phyloP scores from a whole-genome alignment of 1,139 yeast genomes.

The Sugiyamaella japonica region DNA sequence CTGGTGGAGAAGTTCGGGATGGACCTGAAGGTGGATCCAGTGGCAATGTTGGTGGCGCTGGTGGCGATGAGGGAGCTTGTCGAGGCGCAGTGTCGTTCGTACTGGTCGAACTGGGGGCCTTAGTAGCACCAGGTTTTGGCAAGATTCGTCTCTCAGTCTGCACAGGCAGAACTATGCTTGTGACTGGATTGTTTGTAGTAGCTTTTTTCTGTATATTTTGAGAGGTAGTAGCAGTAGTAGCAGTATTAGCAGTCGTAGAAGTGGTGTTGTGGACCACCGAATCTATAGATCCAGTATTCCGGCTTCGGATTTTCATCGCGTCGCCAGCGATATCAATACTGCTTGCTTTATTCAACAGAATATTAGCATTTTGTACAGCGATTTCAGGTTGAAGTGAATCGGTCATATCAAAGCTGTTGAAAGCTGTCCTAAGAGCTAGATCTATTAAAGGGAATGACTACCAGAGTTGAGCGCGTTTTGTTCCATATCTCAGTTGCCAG shows the following conservation, averaged over 20 bases:
- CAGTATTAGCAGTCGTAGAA: not conserved
- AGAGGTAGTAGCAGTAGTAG: not conserved
- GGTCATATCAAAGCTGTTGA: constrained; percentile 14
- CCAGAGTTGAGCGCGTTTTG: too few species aligned
- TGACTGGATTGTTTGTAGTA: not conserved
- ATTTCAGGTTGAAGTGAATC: constrained; percentile 8
- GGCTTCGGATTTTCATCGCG: not conserved
- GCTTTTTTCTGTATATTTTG: too few species aligned
- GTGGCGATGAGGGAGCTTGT: not conserved
- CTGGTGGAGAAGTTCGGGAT: not conserved
- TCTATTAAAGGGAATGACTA: too few species aligned
- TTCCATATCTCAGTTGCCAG: too few species aligned
- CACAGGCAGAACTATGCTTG: not conserved
- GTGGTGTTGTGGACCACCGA: not conserved
- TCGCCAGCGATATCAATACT: not conserved
- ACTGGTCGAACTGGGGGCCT: too few species aligned
- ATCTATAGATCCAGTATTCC: not conserved
- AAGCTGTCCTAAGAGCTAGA: not conserved
- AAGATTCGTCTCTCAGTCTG: not conserved
- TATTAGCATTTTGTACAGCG: not conserved
- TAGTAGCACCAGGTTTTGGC: not conserved
- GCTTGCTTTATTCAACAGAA: not conserved
- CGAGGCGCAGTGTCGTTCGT: too few species aligned
- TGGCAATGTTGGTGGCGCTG: not conserved
- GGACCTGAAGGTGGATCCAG: not conserved